Conservation (phyloP, 352 stramenopile species). For the Phytophthora pini region DNA sequence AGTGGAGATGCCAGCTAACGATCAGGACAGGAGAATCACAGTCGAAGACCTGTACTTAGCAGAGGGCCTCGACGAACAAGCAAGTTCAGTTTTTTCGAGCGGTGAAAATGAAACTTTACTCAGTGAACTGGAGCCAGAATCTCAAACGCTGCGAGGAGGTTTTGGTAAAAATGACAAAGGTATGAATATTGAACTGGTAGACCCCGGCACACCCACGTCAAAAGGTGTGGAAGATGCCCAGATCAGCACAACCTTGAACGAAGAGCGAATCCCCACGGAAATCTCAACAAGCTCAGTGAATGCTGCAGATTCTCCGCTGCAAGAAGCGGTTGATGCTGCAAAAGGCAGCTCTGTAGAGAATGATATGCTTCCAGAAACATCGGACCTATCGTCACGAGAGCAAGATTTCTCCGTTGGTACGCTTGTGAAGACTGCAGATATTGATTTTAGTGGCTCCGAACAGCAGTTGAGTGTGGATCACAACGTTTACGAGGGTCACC, state of each 20-base stretch:
- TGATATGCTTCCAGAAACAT: no score
- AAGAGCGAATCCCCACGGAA: not conserved
- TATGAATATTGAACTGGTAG: not conserved
- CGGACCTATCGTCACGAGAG: no score
- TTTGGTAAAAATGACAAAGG: not conserved
- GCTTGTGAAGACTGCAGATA: not conserved
- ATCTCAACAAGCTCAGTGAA: not conserved
- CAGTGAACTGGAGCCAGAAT: not conserved
- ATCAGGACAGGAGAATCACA: not conserved
- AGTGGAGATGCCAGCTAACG: not conserved
- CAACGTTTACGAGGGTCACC: not conserved
- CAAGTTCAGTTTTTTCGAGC: not conserved
- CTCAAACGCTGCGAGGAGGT: not conserved
- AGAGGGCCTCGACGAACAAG: conserved; percentile 14
- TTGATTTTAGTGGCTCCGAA: not conserved
- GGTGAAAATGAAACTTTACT: conserved; percentile 1
- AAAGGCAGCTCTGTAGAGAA: no score
- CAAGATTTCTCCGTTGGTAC: no score
- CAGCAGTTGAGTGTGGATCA: not conserved
- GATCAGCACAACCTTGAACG: not conserved
- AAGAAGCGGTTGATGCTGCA: not conserved
- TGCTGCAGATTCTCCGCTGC: not conserved
- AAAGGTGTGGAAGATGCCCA: not conserved
- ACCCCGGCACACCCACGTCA: no score
- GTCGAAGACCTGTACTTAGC: conserved; percentile 21